Conservation (phyloP, 2,329 filamentous ascomycete genomes). For the Fusarium aywerte region DNA sequence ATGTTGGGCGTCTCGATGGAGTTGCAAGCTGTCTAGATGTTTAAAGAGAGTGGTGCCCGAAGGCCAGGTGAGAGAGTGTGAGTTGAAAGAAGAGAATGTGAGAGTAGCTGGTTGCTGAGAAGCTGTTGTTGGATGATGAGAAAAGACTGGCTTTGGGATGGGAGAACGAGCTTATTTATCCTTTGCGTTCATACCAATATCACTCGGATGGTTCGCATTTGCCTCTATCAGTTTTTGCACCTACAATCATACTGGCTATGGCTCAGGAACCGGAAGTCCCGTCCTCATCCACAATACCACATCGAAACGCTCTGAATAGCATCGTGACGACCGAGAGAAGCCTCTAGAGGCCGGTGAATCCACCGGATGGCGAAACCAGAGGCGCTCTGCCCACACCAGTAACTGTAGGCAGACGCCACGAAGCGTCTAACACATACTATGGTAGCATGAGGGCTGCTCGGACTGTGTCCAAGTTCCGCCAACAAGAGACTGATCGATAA, state of each 20-base stretch:
- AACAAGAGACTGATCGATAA: slow-evolving; percentile 11
- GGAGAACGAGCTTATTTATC: slow-evolving; percentile 42
- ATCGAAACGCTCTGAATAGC: background rate
- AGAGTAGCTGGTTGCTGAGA: slow-evolving; percentile 37
- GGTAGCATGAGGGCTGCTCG: background rate
- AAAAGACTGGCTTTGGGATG: slow-evolving; percentile 1
- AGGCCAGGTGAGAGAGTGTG: slow-evolving; percentile 19
- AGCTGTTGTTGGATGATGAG: slow-evolving; percentile 39
- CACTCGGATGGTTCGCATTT: background rate
- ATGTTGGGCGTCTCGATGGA: slow-evolving; percentile 11
- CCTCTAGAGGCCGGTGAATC: slow-evolving; percentile 9
- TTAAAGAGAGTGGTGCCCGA: slow-evolving; percentile 42
- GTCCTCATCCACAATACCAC: slow-evolving; percentile 29
- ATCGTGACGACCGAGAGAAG: slow-evolving; percentile 2
- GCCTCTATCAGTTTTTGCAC: slow-evolving; percentile 13
- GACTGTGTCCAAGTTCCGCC: background rate
- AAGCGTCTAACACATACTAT: slow-evolving; percentile 7
- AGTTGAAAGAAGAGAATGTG: slow-evolving; percentile 34
- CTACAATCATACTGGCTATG: background rate
- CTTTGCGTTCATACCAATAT: background rate
- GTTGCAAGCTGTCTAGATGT: slow-evolving; percentile 22
- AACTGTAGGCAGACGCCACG: slow-evolving; percentile 37
- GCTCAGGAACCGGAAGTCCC: slow-evolving; percentile 32
- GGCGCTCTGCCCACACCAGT: slow-evolving; percentile 12
- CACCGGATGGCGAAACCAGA: slow-evolving; percentile 3